Conservation (phyloP, 2,329 filamentous ascomycete species). For the Colletotrichum lupini region DNA sequence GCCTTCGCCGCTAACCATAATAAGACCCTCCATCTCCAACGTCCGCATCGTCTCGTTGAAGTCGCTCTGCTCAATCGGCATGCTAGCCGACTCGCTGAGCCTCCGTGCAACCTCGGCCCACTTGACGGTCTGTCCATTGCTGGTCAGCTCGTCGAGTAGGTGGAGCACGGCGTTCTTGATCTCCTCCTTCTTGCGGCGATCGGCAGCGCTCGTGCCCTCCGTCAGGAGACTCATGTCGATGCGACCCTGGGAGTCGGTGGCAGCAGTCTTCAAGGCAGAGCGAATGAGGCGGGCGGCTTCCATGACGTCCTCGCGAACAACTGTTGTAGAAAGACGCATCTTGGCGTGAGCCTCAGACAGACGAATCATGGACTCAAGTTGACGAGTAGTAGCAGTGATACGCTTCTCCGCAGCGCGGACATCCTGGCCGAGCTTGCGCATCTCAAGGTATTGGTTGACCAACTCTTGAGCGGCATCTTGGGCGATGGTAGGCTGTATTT, state of each 20-base stretch:
- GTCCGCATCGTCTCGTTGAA: conserved; percentile 84
- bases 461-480: conserved; percentile 85
- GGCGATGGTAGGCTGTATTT: conserved; percentile 86
- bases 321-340: conserved; percentile 85
- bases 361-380: conserved; percentile 98
- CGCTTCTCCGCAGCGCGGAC: conserved; percentile 91
- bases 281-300: conserved; percentile 95
- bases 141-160: conserved; percentile 84
- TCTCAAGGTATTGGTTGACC: conserved; percentile 88
- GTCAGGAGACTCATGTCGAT: conserved; percentile 98
- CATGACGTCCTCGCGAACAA: conserved; percentile 84
- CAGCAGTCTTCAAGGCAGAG: conserved; percentile 92
- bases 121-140: conserved; percentile 74
- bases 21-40: conserved; percentile 85
- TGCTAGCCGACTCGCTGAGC: conserved; percentile 76
- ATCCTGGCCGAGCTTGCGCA: conserved; percentile 92
- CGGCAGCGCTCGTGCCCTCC: conserved; percentile 91
- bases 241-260: conserved; percentile 91
- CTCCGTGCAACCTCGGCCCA: conserved; percentile 82
- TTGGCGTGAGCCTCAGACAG: conserved; percentile 96
- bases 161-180: conserved; percentile 82
- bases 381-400: conserved; percentile 96
- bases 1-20: conserved; percentile 87
- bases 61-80: conserved; percentile 80
- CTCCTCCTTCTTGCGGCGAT: conserved; percentile 84